Conservation (phyloP, 192 early-diverging fungal species). For the Podila horticola region DNA sequence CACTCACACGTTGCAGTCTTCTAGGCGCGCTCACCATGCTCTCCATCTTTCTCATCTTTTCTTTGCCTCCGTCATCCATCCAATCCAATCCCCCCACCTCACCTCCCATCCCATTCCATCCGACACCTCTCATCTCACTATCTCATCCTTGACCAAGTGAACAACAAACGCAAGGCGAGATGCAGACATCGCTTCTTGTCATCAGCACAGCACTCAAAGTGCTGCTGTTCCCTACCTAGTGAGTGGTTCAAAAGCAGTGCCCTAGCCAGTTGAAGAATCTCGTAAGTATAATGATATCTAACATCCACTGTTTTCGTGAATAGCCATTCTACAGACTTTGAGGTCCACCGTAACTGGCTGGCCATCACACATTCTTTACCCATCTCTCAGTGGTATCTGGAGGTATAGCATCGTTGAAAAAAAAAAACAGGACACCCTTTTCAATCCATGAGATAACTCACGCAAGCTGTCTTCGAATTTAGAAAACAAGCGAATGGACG, state of each 20-base stretch:
- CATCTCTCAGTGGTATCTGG: slow-evolving; percentile 86
- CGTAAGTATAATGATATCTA: background rate
- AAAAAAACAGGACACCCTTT: too few species aligned
- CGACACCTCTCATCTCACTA: background rate
- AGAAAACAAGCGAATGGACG: slow-evolving; percentile 90
- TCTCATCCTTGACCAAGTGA: background rate
- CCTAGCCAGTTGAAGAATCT: too few species aligned
- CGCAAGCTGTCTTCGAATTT: background rate
- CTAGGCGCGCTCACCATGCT: too few species aligned
- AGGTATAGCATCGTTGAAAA: slow-evolving; percentile 54
- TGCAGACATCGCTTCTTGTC: slow-evolving; percentile 55
- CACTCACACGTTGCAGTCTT: too few species aligned
- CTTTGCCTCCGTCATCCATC: too few species aligned
- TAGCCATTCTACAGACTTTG: slow-evolving; percentile 96
- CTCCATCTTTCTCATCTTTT: too few species aligned
- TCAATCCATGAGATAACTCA: too few species aligned
- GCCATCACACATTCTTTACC: slow-evolving; percentile 91
- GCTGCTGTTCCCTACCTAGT: slow-evolving; percentile 82
- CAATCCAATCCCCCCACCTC: background rate
- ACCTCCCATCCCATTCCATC: background rate
- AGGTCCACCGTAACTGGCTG: slow-evolving; percentile 98
- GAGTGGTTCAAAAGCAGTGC: slow-evolving; percentile 16
- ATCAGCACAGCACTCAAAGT: slow-evolving; percentile 63
- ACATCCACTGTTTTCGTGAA: background rate
- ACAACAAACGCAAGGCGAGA: slow-evolving; percentile 10